A percentile compares a stretch with the other conserved stretches of the same genome.
phyloP scores from a whole-genome alignment of 306 rosid genomes.

The Medicago arabica region DNA sequence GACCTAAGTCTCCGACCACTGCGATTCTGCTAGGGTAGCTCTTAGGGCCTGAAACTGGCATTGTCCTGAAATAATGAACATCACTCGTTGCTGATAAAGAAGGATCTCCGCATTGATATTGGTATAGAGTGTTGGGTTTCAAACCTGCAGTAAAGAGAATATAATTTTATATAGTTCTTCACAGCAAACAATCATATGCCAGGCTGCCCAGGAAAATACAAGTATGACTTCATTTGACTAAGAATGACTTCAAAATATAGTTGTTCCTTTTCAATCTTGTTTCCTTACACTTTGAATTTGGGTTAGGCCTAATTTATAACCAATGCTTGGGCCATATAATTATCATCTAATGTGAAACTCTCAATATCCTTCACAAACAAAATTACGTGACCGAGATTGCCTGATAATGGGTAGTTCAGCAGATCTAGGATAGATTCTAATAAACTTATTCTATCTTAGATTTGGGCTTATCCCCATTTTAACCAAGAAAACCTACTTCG shows the following conservation, averaged over 20 bases:
- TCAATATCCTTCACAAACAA: too few species aligned
- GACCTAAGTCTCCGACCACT: conserved; percentile 88
- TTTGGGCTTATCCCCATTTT: too few species aligned
- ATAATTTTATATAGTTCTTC: conserved; percentile 17
- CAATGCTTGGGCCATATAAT: background rate
- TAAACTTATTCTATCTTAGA: too few species aligned
- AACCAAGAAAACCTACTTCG: too few species aligned
- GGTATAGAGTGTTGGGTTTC: conserved; percentile 67
- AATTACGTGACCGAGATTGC: too few species aligned
- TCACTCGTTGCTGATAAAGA: conserved; percentile 66
- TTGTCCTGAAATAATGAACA: conserved; percentile 70
- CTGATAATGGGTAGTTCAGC: too few species aligned
- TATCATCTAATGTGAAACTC: background rate
- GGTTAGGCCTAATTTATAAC: background rate
- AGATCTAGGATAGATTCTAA: too few species aligned
- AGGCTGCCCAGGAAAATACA: too few species aligned
- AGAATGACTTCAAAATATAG: background rate
- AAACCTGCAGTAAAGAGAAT: conserved; percentile 59
- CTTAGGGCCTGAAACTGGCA: conserved; percentile 81
- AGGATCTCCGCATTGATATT: conserved; percentile 90
- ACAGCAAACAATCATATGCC: background rate
- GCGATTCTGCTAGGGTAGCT: conserved; percentile 87
- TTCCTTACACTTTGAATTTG: background rate
- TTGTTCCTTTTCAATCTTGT: background rate
- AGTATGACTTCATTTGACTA: background rate